Evolutionary conservation across 495 filamentous ascomycete genomes (phyloP).

Genomic region (Acidiella bohemica): DNA sequence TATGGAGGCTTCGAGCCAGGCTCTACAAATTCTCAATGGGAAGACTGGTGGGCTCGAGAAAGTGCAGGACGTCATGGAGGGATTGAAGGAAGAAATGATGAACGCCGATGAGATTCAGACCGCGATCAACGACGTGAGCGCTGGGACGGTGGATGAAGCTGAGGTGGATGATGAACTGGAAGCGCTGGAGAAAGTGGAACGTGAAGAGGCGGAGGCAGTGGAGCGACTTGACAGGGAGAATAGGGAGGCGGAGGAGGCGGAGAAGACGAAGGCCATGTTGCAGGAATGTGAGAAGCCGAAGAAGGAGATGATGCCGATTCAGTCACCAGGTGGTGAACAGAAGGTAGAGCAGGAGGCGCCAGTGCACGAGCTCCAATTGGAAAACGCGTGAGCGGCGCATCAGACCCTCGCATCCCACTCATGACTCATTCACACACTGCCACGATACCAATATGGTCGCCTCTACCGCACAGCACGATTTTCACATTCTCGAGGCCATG

Average conservation of each 20-base stretch:
- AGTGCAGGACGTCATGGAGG: constrained; percentile 27
- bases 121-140: constrained; percentile 51
- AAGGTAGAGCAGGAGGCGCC: too few species aligned
- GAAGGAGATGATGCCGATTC: too few species aligned
- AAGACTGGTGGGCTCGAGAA: constrained; percentile 52
- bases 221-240: constrained; percentile 32
- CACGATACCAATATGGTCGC: too few species aligned
- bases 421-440: too few species aligned
- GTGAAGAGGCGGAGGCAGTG: constrained; percentile 39
- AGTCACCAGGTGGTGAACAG: too few species aligned
- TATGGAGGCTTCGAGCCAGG: constrained; percentile 63
- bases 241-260: constrained; percentile 19
- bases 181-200: constrained; percentile 55
- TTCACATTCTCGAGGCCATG: too few species aligned
- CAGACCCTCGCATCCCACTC: too few species aligned
- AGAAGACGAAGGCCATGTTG: constrained; percentile 21
- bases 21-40: constrained; percentile 57
- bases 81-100: constrained; percentile 60
- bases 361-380: too few species aligned
- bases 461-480: too few species aligned
- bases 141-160: constrained; percentile 53
- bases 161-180: constrained; percentile 86
- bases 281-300: too few species aligned
- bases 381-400: too few species aligned
- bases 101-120: constrained; percentile 70